Percentiles rank a stretch among this genome's conserved stretches.
phyloP scores from a whole-genome alignment of 768 basidiomycete genomes.

The Suillus spraguei region DNA sequence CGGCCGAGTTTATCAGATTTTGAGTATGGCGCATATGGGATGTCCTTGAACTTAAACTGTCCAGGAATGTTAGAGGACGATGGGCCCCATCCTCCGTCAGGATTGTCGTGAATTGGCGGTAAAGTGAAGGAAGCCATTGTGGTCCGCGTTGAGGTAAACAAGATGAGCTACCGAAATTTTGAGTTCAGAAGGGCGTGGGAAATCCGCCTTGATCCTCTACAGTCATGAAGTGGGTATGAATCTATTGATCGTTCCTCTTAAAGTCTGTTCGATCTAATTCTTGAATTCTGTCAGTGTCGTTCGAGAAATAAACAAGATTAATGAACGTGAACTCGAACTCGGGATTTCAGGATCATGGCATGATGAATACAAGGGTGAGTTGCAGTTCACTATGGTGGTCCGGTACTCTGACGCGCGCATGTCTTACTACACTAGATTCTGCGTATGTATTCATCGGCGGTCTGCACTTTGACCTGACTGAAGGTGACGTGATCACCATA shows the following conservation, averaged over 20 bases:
- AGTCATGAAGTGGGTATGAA: constrained; percentile 69
- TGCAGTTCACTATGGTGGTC: background rate
- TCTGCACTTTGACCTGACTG: constrained; percentile 84
- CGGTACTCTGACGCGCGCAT: background rate
- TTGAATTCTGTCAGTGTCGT: constrained; percentile 64
- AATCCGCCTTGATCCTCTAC: constrained; percentile 15
- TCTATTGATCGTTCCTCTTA: constrained; percentile 3
- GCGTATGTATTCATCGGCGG: constrained; percentile 96
- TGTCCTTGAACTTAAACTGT: constrained; percentile 97
- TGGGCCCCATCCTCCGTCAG: constrained; percentile 91
- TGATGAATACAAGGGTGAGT: constrained; percentile 85
- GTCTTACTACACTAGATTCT: constrained; percentile 58
- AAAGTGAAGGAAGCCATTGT: constrained; percentile 81
- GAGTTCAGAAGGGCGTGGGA: constrained; percentile 16
- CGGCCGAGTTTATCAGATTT: constrained; percentile 98
- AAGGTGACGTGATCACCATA: constrained; percentile 96
- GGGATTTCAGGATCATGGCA: constrained; percentile 86
- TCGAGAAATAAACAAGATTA: constrained; percentile 91
- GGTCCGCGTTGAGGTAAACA: constrained; percentile 17
- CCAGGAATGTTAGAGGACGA: constrained; percentile 83
- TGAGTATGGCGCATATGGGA: constrained; percentile 97
- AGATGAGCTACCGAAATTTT: constrained; percentile 20
- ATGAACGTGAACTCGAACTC: constrained; percentile 84
- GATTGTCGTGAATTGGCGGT: constrained; percentile 88
- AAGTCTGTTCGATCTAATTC: constrained; percentile 14